Evolutionary conservation across 345 rosid genomes (phyloP).

Genomic region (Ceriops tagal): DNA sequence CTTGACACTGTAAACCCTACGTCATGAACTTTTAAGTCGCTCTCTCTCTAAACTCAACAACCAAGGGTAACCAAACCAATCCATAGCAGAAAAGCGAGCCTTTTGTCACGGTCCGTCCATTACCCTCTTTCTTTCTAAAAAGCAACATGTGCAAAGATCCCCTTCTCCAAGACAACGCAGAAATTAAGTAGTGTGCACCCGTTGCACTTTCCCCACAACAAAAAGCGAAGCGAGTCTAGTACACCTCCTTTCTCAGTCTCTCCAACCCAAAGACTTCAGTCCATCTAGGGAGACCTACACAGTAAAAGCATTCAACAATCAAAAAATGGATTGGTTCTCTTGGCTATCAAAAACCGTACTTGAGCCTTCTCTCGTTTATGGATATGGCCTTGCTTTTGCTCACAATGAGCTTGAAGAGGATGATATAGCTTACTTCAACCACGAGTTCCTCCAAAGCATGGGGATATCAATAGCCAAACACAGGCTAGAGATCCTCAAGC

Average conservation of each 20-base stretch:
- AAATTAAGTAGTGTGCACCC: no score
- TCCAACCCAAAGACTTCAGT: neutral
- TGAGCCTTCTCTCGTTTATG: slow-evolving; percentile 69
- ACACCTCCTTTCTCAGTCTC: neutral
- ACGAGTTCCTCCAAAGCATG: slow-evolving; percentile 97
- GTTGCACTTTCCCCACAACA: no score
- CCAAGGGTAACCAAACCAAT: neutral
- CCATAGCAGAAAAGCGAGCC: neutral
- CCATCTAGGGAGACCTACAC: neutral
- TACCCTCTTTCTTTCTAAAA: no score
- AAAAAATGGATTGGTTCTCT: slow-evolving; percentile 82
- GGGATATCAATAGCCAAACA: slow-evolving; percentile 93
- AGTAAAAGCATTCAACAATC: neutral
- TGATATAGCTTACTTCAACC: slow-evolving; percentile 75
- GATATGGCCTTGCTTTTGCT: slow-evolving; percentile 67
- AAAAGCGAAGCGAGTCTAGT: neutral
- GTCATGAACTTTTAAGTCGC: slow-evolving; percentile 8
- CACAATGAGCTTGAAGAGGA: slow-evolving; percentile 88
- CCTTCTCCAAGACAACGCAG: no score
- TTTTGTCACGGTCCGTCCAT: no score
- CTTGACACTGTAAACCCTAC: slow-evolving; percentile 11
- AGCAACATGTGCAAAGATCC: no score
- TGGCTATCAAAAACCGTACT: slow-evolving; percentile 83
- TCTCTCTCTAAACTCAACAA: slow-evolving; percentile 25
- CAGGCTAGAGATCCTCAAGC: slow-evolving; percentile 89